Evolutionary conservation across 306 rosid genomes (phyloP), one percentile per base, ranked within the genome.

Genomic region (Alnus rubra): DNA sequence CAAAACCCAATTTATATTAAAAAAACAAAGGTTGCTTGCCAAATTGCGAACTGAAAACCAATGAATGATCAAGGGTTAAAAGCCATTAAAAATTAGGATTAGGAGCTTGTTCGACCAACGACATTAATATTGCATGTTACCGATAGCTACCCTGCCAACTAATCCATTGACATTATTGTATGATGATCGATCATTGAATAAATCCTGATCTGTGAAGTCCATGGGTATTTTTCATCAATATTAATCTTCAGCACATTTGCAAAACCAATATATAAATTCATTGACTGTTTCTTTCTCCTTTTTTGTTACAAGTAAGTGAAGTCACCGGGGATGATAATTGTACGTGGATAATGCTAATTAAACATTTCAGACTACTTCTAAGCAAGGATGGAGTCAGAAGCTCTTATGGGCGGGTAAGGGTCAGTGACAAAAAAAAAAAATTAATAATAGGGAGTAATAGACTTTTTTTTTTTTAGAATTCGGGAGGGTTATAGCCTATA

Each of bases 81-180:
- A 63, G 5, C 1, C 44, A 62, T 31, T 63, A 33, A 63, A 63
- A 6, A 30, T 30, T 30, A 63, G 69, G 45, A 63, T 31, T 33
- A 63, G 69, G 69, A 33, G 69, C 69, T 13, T 63, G 44, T 63
- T 63, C 44, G 44, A 63, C 45, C 45, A 63, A 63, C 69, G 9
- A 45, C 39, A 9, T 33, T 23, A 23, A 23, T 23, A 23, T 23
- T 31, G 69, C 69, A 63, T 33, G 44, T 28, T 33, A 7, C 35
- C 11, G 44, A 62, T 30, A 1, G 7, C 4, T 63, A 2, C 0
- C 10, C 52, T 59, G 1, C 37, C 37, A 59, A 59, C 65, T 59
- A 59, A 59, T 28, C 65, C 2, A 59, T 59, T 59, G 65, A 59
- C 65, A 59, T 31, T 23, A 9, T 28, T 9, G 37, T 28, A 28